These are phyloP conservation scores for Gymnopilus junonius DNA, from an alignment of 768 basidiomycete species.

Conservation along the genomic window DNA sequence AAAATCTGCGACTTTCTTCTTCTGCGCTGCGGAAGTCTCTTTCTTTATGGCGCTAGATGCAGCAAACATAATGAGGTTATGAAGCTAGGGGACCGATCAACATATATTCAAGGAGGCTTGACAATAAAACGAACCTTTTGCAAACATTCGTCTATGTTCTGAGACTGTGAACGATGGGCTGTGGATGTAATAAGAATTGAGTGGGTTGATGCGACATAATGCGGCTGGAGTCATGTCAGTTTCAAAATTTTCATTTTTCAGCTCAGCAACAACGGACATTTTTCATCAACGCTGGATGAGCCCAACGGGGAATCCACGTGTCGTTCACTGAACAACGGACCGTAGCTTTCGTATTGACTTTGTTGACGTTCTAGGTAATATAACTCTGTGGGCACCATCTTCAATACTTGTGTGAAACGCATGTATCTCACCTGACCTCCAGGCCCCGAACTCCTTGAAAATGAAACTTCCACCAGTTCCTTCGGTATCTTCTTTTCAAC, in stretches of 20 bases:
- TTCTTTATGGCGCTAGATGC: constrained; percentile 52
- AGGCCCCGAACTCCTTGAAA: constrained; percentile 82
- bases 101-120: background rate
- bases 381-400: background rate
- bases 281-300: constrained; percentile 10
- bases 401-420: background rate
- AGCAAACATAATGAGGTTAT: constrained; percentile 50
- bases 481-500: constrained; percentile 46
- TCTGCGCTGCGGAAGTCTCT: constrained; percentile 59
- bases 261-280: constrained; percentile 1
- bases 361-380: constrained; percentile 75
- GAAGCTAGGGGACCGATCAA: constrained; percentile 48
- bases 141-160: constrained; percentile 76
- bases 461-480: constrained; percentile 61
- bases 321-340: constrained; percentile 61
- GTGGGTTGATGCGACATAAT: constrained; percentile 59
- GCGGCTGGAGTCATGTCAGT: constrained; percentile 35
- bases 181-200: constrained; percentile 74
- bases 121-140: constrained; percentile 50
- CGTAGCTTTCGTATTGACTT: constrained; percentile 84
- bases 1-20: constrained; percentile 52
- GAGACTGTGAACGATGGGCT: constrained; percentile 73
- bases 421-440: constrained; percentile 70
- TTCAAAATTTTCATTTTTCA: background rate
- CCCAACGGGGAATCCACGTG: constrained; percentile 23